Conservation (phyloP, 495 filamentous ascomycete species). For the Evernia prunastri region DNA sequence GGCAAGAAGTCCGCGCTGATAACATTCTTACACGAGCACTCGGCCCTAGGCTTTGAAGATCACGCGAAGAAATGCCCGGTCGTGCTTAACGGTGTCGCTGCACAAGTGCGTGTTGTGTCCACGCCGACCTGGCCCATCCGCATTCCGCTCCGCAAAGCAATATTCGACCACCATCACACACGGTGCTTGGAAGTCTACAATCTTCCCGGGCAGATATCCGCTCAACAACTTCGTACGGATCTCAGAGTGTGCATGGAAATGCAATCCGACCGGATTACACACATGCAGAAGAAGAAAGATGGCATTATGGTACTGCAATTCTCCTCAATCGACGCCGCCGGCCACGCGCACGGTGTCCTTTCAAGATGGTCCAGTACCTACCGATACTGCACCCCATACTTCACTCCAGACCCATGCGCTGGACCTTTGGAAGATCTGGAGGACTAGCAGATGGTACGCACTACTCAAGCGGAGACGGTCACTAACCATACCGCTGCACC, state of each 20-base stretch:
- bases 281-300: background rate
- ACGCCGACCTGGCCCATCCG: conserved; percentile 24
- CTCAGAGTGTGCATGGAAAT: no score
- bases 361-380: no score
- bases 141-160: background rate
- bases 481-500: no score
- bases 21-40: conserved; percentile 18
- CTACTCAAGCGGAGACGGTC: no score
- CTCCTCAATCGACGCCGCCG: conserved; percentile 14
- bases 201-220: no score
- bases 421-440: conserved; percentile 10
- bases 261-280: background rate
- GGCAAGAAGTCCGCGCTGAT: conserved; percentile 16
- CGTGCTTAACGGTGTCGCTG: background rate
- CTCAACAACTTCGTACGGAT: no score
- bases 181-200: conserved; percentile 20
- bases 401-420: conserved; percentile 20
- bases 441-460: no score
- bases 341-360: no score
- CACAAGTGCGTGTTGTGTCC: background rate
- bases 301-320: conserved; percentile 17
- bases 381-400: background rate
- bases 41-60: conserved; percentile 10
- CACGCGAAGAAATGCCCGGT: conserved; percentile 7
- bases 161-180: no score